Conservation (phyloP, 495 filamentous ascomycete genomes). For the Daldinia grandis region DNA sequence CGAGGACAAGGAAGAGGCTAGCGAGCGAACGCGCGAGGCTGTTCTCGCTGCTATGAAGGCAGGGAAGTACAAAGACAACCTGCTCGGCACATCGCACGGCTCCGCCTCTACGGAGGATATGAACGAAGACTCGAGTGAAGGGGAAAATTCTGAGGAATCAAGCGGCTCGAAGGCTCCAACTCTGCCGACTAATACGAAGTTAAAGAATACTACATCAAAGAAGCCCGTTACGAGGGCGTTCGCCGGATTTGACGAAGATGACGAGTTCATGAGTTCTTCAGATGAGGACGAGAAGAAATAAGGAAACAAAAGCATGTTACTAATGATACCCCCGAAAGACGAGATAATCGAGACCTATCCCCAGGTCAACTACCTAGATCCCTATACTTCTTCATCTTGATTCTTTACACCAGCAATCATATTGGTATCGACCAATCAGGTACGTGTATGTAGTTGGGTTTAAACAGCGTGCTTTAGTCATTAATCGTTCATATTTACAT, state of each 20-base stretch:
- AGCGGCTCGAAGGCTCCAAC: slow-evolving; percentile 49
- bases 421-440: background rate
- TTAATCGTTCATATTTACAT: background rate
- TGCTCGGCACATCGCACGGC: slow-evolving; percentile 54
- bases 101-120: slow-evolving; percentile 56
- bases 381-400: background rate
- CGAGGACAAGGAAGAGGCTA: slow-evolving; percentile 86
- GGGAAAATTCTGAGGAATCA: slow-evolving; percentile 46
- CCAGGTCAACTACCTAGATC: background rate
- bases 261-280: slow-evolving; percentile 85
- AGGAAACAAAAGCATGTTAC: background rate
- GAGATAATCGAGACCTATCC: background rate
- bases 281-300: slow-evolving; percentile 60
- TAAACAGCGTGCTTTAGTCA: background rate
- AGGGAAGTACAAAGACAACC: slow-evolving; percentile 64
- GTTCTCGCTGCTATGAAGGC: slow-evolving; percentile 79
- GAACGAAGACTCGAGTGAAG: slow-evolving; percentile 50
- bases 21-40: slow-evolving; percentile 83
- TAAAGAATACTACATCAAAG: slow-evolving; percentile 54
- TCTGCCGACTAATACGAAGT: slow-evolving; percentile 48
- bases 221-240: slow-evolving; percentile 64
- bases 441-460: background rate
- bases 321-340: slow-evolving; percentile 22
- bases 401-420: background rate
- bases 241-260: slow-evolving; percentile 89